Evolutionary conservation across 176 grass and related monocot genomes (phyloP).

Genomic region (Elymus sibiricus): DNA sequence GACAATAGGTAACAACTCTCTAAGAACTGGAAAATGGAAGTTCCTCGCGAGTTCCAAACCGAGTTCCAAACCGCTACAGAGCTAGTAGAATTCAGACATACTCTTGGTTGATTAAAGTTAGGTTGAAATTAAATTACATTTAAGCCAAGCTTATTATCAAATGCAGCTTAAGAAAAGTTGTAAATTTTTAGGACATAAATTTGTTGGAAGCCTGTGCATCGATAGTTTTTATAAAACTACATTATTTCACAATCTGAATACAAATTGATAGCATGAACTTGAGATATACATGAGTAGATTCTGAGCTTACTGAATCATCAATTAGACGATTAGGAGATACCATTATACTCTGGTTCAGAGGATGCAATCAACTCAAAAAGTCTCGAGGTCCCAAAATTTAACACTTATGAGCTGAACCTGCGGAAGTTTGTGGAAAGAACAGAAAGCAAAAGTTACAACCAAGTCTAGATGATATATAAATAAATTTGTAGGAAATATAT

Average conservation of each 20-base stretch:
- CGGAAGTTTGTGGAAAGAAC: constrained; percentile 26
- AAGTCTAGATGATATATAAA: constrained; percentile 5
- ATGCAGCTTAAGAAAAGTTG: not conserved
- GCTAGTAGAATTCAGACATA: too few species aligned
- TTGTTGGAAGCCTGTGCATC: not conserved
- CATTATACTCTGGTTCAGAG: constrained; percentile 65
- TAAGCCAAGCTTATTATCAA: not conserved
- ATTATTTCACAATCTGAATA: not conserved
- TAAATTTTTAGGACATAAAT: not conserved
- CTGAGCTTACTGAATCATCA: constrained; percentile 16
- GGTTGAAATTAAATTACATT: not conserved
- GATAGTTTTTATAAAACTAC: not conserved
- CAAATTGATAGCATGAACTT: not conserved
- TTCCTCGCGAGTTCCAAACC: too few species aligned
- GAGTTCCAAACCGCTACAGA: too few species aligned
- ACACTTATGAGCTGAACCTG: constrained; percentile 78
- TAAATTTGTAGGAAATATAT: not conserved
- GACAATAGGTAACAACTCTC: too few species aligned
- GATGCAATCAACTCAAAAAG: constrained; percentile 89
- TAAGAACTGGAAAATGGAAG: too few species aligned
- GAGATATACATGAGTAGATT: not conserved
- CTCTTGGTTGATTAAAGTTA: not conserved
- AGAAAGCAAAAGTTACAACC: constrained; percentile 17
- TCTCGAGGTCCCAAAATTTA: constrained; percentile 97
- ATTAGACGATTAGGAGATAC: constrained; percentile 3